Conservation (phyloP, 768 basidiomycete species). For the Suillus fuscotomentosus region DNA sequence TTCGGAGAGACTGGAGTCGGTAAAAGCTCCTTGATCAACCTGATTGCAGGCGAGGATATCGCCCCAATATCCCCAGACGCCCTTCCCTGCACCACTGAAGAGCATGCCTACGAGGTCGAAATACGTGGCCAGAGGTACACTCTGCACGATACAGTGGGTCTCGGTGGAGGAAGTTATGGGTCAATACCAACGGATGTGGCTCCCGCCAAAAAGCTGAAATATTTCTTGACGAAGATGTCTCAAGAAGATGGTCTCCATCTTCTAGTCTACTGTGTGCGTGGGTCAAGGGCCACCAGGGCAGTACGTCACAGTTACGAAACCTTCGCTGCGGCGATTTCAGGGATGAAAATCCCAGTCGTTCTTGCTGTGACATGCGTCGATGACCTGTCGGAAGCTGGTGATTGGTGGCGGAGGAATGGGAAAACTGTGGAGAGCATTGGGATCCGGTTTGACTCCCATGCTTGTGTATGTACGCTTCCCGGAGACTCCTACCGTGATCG, state of each 20-base stretch:
- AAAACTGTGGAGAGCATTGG: conserved; percentile 13
- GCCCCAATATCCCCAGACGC: conserved; percentile 34
- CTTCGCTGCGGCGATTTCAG: conserved; percentile 34
- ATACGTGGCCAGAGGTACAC: conserved; percentile 23
- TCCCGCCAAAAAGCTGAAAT: conserved; percentile 21
- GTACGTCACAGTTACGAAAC: conserved; percentile 16
- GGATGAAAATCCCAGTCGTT: conserved; percentile 32
- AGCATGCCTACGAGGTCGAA: conserved; percentile 21
- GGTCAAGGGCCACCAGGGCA: conserved; percentile 14
- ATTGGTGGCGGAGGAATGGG: conserved; percentile 32
- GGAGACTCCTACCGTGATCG: conserved; percentile 2
- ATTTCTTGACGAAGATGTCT: conserved; percentile 33
- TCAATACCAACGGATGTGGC: conserved; percentile 8
- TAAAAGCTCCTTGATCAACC: conserved; percentile 46
- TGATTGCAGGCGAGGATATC: conserved; percentile 28
- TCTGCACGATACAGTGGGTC: conserved; percentile 36
- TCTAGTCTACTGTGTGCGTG: conserved; percentile 21
- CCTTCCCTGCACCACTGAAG: conserved; percentile 35
- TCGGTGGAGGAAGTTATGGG: conserved; percentile 11
- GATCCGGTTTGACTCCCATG: conserved; percentile 28
- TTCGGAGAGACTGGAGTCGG: conserved; percentile 45
- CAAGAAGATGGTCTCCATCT: conserved; percentile 21
- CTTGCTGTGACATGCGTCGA: conserved; percentile 40
- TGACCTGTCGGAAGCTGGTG: conserved; percentile 20
- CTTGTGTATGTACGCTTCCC: conserved; percentile 16